Evolutionary conservation across 305 asterid species (phyloP).

Genomic region (Ajuga reptans): DNA sequence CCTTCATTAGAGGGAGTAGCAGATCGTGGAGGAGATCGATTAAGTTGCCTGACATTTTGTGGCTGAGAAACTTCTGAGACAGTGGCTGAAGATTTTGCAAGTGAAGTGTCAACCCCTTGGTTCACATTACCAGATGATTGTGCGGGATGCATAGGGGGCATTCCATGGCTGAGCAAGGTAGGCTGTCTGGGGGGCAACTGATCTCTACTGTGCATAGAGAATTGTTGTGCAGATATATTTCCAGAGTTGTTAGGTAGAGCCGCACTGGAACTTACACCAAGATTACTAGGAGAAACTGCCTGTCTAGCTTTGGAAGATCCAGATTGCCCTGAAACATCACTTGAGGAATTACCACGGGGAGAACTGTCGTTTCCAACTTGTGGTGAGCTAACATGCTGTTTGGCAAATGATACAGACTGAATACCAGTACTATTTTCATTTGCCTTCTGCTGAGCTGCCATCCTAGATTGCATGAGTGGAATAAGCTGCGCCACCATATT

Average conservation of each 20-base stretch:
- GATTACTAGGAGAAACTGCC: slow-evolving; percentile 50
- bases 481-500: slow-evolving; percentile 66
- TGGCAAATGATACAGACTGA: slow-evolving; percentile 51
- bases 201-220: slow-evolving; percentile 57
- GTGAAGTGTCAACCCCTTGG: slow-evolving; percentile 61
- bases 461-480: slow-evolving; percentile 77
- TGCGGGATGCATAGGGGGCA: slow-evolving; percentile 45
- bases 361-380: slow-evolving; percentile 67
- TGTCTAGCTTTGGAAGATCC: slow-evolving; percentile 75
- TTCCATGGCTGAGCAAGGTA: slow-evolving; percentile 47
- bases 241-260: slow-evolving; percentile 39
- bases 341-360: slow-evolving; percentile 73
- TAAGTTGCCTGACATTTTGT: slow-evolving; percentile 48
- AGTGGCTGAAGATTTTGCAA: slow-evolving; percentile 39
- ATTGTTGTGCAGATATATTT: slow-evolving; percentile 50
- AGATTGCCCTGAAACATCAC: slow-evolving; percentile 76
- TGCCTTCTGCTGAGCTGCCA: slow-evolving; percentile 67
- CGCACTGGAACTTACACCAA: slow-evolving; percentile 39
- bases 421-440: slow-evolving; percentile 48
- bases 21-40: slow-evolving; percentile 54
- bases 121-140: slow-evolving; percentile 48
- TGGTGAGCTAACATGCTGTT: slow-evolving; percentile 61
- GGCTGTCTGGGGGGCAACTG: slow-evolving; percentile 75
- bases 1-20: slow-evolving; percentile 54
- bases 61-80: slow-evolving; percentile 52